Evolutionary conservation across 805 yeast species (phyloP).

Genomic region (Saccharomycopsis selenospora): DNA sequence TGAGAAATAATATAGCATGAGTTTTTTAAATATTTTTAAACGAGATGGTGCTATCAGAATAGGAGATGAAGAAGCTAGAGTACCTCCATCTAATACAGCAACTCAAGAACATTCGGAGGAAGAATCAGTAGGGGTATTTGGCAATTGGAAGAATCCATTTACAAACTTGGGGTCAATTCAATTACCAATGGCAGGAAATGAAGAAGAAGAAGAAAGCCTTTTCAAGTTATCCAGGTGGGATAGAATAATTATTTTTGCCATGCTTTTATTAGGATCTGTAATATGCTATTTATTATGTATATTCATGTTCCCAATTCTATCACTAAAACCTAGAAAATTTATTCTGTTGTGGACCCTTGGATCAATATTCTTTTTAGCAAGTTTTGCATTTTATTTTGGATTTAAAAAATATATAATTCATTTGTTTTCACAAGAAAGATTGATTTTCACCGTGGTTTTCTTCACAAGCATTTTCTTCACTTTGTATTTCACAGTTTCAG

Average conservation of each 20-base stretch:
- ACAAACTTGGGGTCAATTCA: constrained; percentile 4
- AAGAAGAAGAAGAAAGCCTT: constrained; percentile 1
- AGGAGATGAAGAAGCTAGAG: not conserved
- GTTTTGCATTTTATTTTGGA: constrained; percentile 90
- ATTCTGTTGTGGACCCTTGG: constrained; percentile 91
- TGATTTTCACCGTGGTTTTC: constrained; percentile 74
- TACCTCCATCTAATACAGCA: not conserved
- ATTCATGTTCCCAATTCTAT: constrained; percentile 80
- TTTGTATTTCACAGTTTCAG: constrained; percentile 63
- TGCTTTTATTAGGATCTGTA: constrained; percentile 69
- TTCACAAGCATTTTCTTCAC: constrained; percentile 76
- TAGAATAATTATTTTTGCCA: constrained; percentile 65
- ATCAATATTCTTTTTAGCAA: constrained; percentile 72
- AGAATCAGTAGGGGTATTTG: not conserved
- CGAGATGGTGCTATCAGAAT: constrained; percentile 24
- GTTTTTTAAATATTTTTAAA: not conserved
- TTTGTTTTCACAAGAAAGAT: constrained; percentile 63
- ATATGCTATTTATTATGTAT: constrained; percentile 78
- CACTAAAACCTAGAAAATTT: constrained; percentile 84
- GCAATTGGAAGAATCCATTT: constrained; percentile 3
- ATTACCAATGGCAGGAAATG: not conserved
- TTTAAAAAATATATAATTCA: constrained; percentile 76
- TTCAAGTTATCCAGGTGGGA: constrained; percentile 60
- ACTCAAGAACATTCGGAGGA: not conserved
- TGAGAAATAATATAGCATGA: too few species aligned